phyloP scores from a whole-genome alignment of 345 rosid genomes.

The Acer yangbiense region DNA sequence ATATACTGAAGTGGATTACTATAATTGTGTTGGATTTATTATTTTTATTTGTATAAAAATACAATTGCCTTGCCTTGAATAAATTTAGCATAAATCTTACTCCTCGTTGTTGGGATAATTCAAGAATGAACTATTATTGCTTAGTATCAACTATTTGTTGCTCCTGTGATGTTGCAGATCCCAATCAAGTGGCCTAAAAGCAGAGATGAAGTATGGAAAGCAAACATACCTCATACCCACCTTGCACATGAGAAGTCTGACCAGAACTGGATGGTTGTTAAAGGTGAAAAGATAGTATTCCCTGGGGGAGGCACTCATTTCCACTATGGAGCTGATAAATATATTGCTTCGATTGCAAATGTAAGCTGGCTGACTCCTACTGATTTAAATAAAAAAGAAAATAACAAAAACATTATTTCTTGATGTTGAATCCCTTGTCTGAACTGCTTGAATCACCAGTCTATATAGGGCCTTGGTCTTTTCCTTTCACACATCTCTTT shows the following conservation, averaged over 20 bases:
- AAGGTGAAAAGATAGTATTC: conserved; percentile 90
- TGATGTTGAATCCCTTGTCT: conserved; percentile 4
- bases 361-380: conserved; percentile 46
- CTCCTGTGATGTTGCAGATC: conserved; percentile 45
- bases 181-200: conserved; percentile 99
- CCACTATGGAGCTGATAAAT: conserved; percentile 98
- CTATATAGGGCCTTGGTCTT: not conserved
- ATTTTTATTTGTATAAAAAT: not conserved
- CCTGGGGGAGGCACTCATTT: conserved; percentile 99
- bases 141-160: not conserved
- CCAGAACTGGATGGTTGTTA: conserved; percentile 99
- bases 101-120: not conserved
- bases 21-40: not conserved
- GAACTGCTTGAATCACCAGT: not conserved
- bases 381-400: not conserved
- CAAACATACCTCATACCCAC: conserved; percentile 97
- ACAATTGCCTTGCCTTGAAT: not conserved
- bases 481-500: not conserved
- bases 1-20: conserved; percentile 7
- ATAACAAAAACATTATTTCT: not conserved
- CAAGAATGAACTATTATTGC: not conserved
- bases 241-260: conserved; percentile 98
- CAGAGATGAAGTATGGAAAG: conserved; percentile 99
- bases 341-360: conserved; percentile 90
- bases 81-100: conserved; percentile 9